phyloP scores from a whole-genome alignment of 345 rosid genomes.

The Pistacia atlantica region DNA sequence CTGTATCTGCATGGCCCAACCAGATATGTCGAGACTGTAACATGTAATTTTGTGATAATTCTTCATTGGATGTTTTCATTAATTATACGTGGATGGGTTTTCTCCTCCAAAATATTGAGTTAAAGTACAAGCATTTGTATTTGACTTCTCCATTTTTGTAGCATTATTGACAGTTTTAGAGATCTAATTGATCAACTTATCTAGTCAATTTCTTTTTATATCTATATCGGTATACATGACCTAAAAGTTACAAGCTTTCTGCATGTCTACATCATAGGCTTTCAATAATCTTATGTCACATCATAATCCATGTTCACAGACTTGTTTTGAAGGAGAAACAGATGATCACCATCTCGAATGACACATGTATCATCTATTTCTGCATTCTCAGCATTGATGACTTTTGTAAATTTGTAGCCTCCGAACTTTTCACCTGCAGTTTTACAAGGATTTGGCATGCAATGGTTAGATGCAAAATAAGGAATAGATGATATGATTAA shows the following conservation, averaged over 20 bases:
- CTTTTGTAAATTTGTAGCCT: constrained; percentile 53
- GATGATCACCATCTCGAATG: constrained; percentile 92
- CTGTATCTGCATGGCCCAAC: background rate
- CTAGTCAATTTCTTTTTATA: constrained; percentile 15
- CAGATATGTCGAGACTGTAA: constrained; percentile 10
- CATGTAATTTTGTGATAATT: constrained; percentile 16
- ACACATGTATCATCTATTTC: constrained; percentile 79
- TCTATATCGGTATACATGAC: constrained; percentile 24
- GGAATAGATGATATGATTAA: constrained; percentile 15
- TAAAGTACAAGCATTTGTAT: constrained; percentile 24
- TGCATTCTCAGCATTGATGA: constrained; percentile 64
- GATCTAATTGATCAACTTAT: constrained; percentile 22
- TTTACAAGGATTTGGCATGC: constrained; percentile 37
- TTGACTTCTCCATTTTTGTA: constrained; percentile 18
- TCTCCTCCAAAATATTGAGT: constrained; percentile 15
- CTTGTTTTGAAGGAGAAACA: constrained; percentile 60
- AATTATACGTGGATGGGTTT: constrained; percentile 7
- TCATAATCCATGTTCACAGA: constrained; percentile 29
- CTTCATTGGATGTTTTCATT: constrained; percentile 4
- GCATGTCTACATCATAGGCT: constrained; percentile 8
- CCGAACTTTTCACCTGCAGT: constrained; percentile 88
- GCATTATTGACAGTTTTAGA: constrained; percentile 15
- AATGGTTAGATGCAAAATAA: constrained; percentile 24
- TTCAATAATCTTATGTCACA: constrained; percentile 23
- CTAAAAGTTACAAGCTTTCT: constrained; percentile 34